Percentiles rank a stretch among this genome's conserved stretches.
phyloP scores from a whole-genome alignment of 1,139 yeast species.

The Geotrichum klebahnii region DNA sequence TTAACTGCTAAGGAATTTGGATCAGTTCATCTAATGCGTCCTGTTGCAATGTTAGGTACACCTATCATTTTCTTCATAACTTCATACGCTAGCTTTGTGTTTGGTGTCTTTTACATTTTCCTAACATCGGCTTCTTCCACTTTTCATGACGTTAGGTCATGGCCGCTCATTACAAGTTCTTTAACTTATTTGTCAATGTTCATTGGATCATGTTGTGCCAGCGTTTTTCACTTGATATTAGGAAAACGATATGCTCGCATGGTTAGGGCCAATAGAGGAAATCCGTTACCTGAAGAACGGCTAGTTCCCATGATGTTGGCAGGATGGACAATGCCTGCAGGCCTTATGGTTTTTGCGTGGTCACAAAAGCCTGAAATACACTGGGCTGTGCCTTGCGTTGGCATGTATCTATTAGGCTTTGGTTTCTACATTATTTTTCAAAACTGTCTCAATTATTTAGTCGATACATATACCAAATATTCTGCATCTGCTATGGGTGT shows the following conservation, averaged over 20 bases:
- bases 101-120: conserved; percentile 45
- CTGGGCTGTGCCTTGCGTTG: conserved; percentile 87
- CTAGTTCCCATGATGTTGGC: conserved; percentile 49
- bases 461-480: conserved; percentile 69
- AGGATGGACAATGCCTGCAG: conserved; percentile 52
- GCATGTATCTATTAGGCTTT: conserved; percentile 40
- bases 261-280: conserved; percentile 40
- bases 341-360: conserved; percentile 82
- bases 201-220: conserved; percentile 52
- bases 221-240: conserved; percentile 41
- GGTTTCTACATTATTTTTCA: conserved; percentile 72
- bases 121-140: conserved; percentile 42
- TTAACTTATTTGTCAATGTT: conserved; percentile 56
- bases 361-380: conserved; percentile 57
- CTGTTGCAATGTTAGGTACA: conserved; percentile 45
- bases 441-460: conserved; percentile 63
- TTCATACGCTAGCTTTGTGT: conserved; percentile 45
- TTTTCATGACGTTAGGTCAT: conserved; percentile 38
- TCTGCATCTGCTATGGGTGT: conserved; percentile 58
- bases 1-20: conserved; percentile 42
- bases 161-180: conserved; percentile 47
- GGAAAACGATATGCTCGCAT: conserved; percentile 38
- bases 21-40: conserved; percentile 42
- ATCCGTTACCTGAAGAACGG: conserved; percentile 56
- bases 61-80: conserved; percentile 46